A percentile compares a stretch with the other conserved stretches of the same genome.
Conservation (phyloP, 192 early-diverging fungal genomes). For the Glomus cerebriforme region DNA sequence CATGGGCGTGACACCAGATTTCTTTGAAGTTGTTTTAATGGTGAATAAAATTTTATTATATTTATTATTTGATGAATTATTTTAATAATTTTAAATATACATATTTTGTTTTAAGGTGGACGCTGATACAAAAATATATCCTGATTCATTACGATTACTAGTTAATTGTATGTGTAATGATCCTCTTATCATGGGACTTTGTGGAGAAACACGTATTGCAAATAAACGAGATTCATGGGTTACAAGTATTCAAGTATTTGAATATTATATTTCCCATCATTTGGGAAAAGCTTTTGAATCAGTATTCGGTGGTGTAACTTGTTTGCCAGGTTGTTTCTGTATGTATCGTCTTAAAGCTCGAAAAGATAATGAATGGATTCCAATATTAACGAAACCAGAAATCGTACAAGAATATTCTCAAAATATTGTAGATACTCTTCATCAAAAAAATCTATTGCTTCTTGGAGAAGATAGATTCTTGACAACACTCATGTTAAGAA, state of each 20-base stretch:
- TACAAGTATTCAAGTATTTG: conserved; percentile 93
- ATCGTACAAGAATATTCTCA: conserved; percentile 82
- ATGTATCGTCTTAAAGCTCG: conserved; percentile 94
- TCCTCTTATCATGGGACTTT: conserved; percentile 88
- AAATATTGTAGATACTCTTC: conserved; percentile 76
- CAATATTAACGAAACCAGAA: conserved; percentile 86
- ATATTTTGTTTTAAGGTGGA: conserved; percentile 61
- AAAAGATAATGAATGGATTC: conserved; percentile 73
- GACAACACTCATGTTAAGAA: conserved; percentile 84
- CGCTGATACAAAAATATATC: conserved; percentile 86
- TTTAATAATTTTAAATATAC: neutral
- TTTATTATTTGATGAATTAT: neutral
- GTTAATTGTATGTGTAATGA: conserved; percentile 91
- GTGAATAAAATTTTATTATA: neutral
- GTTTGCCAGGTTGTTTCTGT: conserved; percentile 95
- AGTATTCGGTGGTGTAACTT: conserved; percentile 36
- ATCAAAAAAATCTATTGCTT: conserved; percentile 45
- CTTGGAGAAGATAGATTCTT: conserved; percentile 86
- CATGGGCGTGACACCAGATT: conserved; percentile 85
- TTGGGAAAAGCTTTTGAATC: conserved; percentile 92
- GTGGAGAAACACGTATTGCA: conserved; percentile 95
- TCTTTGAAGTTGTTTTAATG: conserved; percentile 77
- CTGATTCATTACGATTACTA: conserved; percentile 74
- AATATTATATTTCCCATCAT: conserved; percentile 98
- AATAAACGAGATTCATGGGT: conserved; percentile 92